These are phyloP conservation scores for Aspergillus sp. DNA, from an alignment of 2,329 filamentous ascomycete species.

Conservation along the genomic window DNA sequence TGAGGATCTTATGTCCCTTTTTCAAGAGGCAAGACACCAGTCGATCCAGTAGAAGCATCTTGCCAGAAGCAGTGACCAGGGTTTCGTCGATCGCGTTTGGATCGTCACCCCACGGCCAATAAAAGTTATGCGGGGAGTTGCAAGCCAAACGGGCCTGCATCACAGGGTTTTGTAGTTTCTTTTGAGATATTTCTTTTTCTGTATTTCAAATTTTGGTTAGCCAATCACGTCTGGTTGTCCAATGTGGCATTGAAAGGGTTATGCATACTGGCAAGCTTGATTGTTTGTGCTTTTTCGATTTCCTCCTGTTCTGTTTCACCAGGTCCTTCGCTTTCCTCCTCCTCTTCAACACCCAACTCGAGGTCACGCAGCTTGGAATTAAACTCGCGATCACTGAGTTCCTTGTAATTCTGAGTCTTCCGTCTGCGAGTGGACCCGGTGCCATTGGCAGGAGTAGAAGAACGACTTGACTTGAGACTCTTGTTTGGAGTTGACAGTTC, in stretches of 20 bases:
- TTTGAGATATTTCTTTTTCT: slow-evolving; percentile 80
- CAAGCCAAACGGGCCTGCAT: slow-evolving; percentile 90
- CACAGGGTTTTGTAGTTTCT: slow-evolving; percentile 88
- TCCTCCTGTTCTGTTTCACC: slow-evolving; percentile 55
- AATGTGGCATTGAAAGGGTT: neutral
- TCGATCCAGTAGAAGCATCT: slow-evolving; percentile 90
- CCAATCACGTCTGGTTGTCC: too few relatives aligned
- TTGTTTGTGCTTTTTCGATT: slow-evolving; percentile 59
- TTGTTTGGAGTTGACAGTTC: slow-evolving; percentile 55
- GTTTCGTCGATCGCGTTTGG: slow-evolving; percentile 66
- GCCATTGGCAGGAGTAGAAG: slow-evolving; percentile 64
- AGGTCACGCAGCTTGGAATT: slow-evolving; percentile 60
- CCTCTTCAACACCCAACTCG: slow-evolving; percentile 54
- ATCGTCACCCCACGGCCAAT: slow-evolving; percentile 74
- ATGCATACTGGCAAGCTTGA: slow-evolving; percentile 69
- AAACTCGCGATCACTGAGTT: slow-evolving; percentile 78
- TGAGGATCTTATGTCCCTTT: slow-evolving; percentile 80
- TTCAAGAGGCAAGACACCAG: slow-evolving; percentile 71
- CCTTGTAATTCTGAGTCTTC: slow-evolving; percentile 56
- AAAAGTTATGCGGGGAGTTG: slow-evolving; percentile 94
- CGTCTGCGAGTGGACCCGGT: slow-evolving; percentile 48
- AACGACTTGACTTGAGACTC: slow-evolving; percentile 67
- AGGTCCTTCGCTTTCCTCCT: slow-evolving; percentile 41
- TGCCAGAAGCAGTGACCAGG: slow-evolving; percentile 82
- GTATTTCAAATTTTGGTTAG: neutral